Base-by-base conservation (phyloP, 2,329 filamentous ascomycete species). In the Furcasterigmium furcatum region DNA sequence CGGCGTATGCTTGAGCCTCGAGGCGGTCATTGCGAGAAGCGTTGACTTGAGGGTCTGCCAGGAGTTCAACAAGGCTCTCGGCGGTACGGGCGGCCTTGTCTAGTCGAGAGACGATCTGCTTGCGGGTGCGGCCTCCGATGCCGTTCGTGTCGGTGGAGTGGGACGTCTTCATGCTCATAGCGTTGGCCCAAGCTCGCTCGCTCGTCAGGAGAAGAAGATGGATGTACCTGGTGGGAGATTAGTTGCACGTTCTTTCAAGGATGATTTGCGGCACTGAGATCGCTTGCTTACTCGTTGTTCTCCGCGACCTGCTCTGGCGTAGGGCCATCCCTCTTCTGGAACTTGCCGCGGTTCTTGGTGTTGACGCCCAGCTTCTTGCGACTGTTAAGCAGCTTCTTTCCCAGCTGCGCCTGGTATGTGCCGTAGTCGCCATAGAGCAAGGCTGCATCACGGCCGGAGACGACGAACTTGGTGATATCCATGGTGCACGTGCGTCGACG, bases 101-200 rank as follows among this genome's bases (percentile, higher is more conserved):
- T 34, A 97, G 74, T 44, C 91, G 83, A 13, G 91, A 95, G 46
- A 95, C 82, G 32, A 97, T 94, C 65, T 99, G 92, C 44, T 86
- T 86, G 60, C 91, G 84, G 16, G 88, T 87, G 43, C 86, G 82
- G 49, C 91, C 87, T 22, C 84, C 80, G 52, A 96, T 87, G 41
- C 84, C 85, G 64, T 89, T 88, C 49, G 85, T 83, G 56, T 94
- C 89, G 56, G 87, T 79, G 32, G 88, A 81, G 62, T 95, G 89
- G 18, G 82, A 74, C 4, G 89, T 80, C 68, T 95, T 96, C 78
- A 96, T 90, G 62, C 87, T 84, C 91, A 97, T 95, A 47, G 91
- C 92, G 65, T 96, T 86, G 30, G 94, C 92, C 89, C 91, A 97
- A 43, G 91, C 89, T 52, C 94, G 82, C 71, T 99, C 94, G 49